Evolutionary conservation across 805 yeast genomes (phyloP), one percentile per base, ranked within the genome.

Genomic region (Yamadazyma sp.): DNA sequence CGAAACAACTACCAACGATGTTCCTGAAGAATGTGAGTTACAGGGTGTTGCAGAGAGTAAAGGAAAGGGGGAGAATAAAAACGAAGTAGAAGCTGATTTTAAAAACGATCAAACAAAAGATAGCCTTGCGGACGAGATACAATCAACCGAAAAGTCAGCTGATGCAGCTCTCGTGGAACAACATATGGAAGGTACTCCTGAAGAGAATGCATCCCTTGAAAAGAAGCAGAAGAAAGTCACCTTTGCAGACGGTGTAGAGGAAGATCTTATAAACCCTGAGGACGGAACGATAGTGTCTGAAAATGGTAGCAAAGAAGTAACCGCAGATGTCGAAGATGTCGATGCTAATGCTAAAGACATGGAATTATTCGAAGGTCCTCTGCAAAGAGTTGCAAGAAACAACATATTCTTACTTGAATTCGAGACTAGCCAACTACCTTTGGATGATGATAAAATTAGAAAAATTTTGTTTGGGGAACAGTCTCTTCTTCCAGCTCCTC

Each of bases 311-410:
- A 28, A 38, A 24, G 29, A 33, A 30, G 22, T 12, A n/a, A 25
- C 10, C 12, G n/a, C 23, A 2, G 33, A 20, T 7, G 12, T 11
- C 14, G 21, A 12, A 14, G 33, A 20, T 20, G 12, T 11, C 14
- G 21, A 12, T 11, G 33, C 12, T 20, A 19, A 35, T 11, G 41
- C 33, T 23, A 35, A 22, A 14, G 42, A 38, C 15, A 48, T 53
- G 7, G 57, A 53, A 18, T 43, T 66, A 0, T 78, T 70, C 48
- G 82, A 80, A 55, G 95, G 95, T 0, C 95, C 95, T 1, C 58
- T 66, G 2, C 88, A 80, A 50, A 69, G 69, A 37, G 78, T 82
- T 2, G 69, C 78, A 1, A 67, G 75, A 23, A 78, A 81, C 47
- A 64, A 64, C 27, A 56, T 87, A 0, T 67, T 76, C 1, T 62